phyloP scores from a whole-genome alignment of 345 rosid genomes.

The Arabis alpina region DNA sequence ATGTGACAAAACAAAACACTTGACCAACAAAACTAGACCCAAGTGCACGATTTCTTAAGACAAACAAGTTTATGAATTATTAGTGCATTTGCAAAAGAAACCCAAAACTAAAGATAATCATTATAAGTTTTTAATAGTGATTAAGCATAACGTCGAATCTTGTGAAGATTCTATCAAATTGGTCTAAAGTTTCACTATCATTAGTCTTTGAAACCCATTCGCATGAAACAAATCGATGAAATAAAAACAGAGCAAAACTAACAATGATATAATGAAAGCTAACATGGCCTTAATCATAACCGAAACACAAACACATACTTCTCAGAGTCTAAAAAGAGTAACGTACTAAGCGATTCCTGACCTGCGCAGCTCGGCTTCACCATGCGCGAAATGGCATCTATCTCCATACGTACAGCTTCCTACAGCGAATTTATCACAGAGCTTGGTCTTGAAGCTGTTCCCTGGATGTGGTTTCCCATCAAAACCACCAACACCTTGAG shows the following conservation, averaged over 20 bases:
- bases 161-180: not conserved
- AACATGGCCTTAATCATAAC: constrained; percentile 1
- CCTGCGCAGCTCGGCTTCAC: constrained; percentile 70
- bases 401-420: constrained; percentile 90
- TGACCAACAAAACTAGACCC: not conserved
- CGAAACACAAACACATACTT: constrained; percentile 3
- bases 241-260: not conserved
- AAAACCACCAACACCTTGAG: constrained; percentile 42
- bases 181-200: not conserved
- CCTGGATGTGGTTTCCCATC: constrained; percentile 53
- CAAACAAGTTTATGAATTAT: too few relatives aligned
- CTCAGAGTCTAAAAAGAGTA: constrained; percentile 11
- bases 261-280: not conserved
- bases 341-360: constrained; percentile 32
- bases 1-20: not conserved
- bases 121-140: not conserved
- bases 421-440: constrained; percentile 74
- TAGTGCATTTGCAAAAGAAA: too few relatives aligned
- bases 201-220: not conserved
- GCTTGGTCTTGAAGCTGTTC: constrained; percentile 78
- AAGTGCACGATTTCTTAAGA: too few relatives aligned
- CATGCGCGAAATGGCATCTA: constrained; percentile 93
- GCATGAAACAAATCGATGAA: not conserved
- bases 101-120: too few relatives aligned
- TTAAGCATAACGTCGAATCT: too few relatives aligned